These are phyloP conservation scores for Cystobasidium tubakii DNA, from an alignment of 768 basidiomycete species.

Conservation along the genomic window DNA sequence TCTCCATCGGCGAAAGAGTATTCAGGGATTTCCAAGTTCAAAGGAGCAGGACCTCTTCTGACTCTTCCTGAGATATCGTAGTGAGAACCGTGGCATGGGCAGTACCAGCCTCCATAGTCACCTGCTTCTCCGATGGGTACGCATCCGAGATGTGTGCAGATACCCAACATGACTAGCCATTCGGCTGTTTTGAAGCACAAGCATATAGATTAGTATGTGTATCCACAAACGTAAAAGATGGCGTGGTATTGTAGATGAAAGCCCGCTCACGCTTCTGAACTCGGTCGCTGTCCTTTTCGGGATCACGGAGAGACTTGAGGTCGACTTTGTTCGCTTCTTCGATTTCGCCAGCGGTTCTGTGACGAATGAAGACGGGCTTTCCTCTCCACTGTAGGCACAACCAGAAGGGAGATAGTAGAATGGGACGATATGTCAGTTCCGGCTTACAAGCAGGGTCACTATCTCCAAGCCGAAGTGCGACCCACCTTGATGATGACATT, in stretches of 20 bases:
- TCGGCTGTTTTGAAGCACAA: slow-evolving; percentile 22
- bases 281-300: slow-evolving; percentile 77
- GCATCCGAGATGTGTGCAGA: slow-evolving; percentile 97
- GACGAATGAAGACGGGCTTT: slow-evolving; percentile 98
- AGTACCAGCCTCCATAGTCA: slow-evolving; percentile 97
- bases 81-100: slow-evolving; percentile 98
- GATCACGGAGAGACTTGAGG: slow-evolving; percentile 84
- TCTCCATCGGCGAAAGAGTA: slow-evolving; percentile 38
- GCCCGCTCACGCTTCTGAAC: slow-evolving; percentile 86
- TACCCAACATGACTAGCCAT: slow-evolving; percentile 56
- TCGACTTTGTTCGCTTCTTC: slow-evolving; percentile 78
- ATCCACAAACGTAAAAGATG: too few species aligned
- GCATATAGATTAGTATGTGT: slow-evolving; percentile 4
- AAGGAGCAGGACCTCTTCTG: slow-evolving; percentile 94
- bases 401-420: too few species aligned
- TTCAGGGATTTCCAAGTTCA: slow-evolving; percentile 75
- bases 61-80: slow-evolving; percentile 97
- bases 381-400: slow-evolving; percentile 86
- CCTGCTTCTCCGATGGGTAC: slow-evolving; percentile 74
- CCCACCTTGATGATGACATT: slow-evolving; percentile 72
- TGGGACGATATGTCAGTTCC: too few species aligned
- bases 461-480: too few species aligned
- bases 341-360: slow-evolving; percentile 84
- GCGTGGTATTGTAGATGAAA: too few species aligned
- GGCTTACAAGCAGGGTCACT: too few species aligned